Evolutionary conservation across 225 moss, liverwort and hornwort genomes (phyloP), one percentile per base, ranked within the genome.

Genomic region (Marchantia paleacea): DNA sequence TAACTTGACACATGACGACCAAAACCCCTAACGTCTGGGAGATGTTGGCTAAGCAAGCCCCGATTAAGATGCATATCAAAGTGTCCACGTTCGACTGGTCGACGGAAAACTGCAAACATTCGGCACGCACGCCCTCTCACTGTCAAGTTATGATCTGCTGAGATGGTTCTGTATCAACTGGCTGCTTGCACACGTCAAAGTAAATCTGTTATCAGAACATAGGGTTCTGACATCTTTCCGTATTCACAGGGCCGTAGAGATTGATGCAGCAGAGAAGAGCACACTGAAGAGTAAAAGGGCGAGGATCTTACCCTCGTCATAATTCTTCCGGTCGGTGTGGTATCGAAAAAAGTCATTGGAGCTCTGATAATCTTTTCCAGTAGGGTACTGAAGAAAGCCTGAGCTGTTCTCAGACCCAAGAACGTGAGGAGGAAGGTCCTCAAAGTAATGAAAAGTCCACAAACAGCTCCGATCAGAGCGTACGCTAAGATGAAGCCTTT

Each of bases 311-410:
- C 92, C 87, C 94, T 85, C 14, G 88, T 84, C 0, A 96, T 86
- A 22, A 96, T 91, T 84, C 96, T 87, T 48, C 94, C 96, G 48
- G 88, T 83, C 57, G 96, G 96, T 8, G 94, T 94, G 22, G 93
- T 92, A 55, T 96, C 93, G 65, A 89, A 92, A 73, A 96, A 96
- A 3, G 70, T 55, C 96, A 96, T 96, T 26, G 93, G 92, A 7
- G 91, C 39, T 39, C 57, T 57, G 14, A 57, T 4, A 5, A 57
- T 57, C 57, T 4, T 57, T 13, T 57, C 19, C 14, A 57, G 57
- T 19, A 57, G 13, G 57, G 57, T 0, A 5, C 57, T 57, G 57
- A 57, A 57, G 57, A 57, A 57, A 57, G 57, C 57, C 8, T 57
- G 57, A 19, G 57, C 19, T 12, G 57, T 57, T 57, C 19, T 12